Evolutionary conservation across 108 stramenopile genomes (phyloP), one percentile per base, ranked within the genome.

Genomic region (Parmales sp.): DNA sequence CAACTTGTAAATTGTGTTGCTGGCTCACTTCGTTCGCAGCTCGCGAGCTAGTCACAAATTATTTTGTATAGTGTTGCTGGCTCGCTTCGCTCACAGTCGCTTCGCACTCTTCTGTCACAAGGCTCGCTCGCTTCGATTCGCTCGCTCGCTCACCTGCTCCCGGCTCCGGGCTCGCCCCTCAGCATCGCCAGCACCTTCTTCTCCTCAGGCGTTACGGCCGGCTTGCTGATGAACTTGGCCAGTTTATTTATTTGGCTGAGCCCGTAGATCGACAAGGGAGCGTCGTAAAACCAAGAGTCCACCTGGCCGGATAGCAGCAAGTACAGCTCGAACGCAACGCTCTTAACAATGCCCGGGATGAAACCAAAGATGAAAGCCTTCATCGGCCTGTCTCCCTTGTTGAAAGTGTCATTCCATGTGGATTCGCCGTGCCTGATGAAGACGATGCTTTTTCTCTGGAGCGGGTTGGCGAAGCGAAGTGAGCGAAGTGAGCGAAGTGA

Each of bases 381-480:
- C 38, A 70, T 74, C 65, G 73, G 74, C 5, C 88, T 82, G 54
- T 88, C 86, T 22, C 91, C 89, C 68, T 87, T 78, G 71, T 91
- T 91, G 76, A 91, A 91, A n/a, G 88, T 89, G 44, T 91, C 88
- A 68, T 91, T 91, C 90, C 90, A 91, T 18, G 85, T 86, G 18
- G 80, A 86, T 69, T 88, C 91, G 22, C 90, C 90, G 46, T 91
- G 90, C 2, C 90, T 85, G 4, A 91, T 75, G 44, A 91, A 82
- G 28, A 91, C 80, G 37, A 91, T 70, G 0, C 86, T 89, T 64
- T 91, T 91, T 23, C 72, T 78, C 39, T 78, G 74, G 36, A 82
- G 82, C 41, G 82, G 71, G 31, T 18, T 22, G 38, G 63, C 31
- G 66, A 22, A 20, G 63, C 6, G 31, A 50, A 38, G 31, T 3